Evolutionary conservation across 179 eudicot species (phyloP), one percentile per base, ranked within the genome.

Genomic region (Gypsophila paniculata): DNA sequence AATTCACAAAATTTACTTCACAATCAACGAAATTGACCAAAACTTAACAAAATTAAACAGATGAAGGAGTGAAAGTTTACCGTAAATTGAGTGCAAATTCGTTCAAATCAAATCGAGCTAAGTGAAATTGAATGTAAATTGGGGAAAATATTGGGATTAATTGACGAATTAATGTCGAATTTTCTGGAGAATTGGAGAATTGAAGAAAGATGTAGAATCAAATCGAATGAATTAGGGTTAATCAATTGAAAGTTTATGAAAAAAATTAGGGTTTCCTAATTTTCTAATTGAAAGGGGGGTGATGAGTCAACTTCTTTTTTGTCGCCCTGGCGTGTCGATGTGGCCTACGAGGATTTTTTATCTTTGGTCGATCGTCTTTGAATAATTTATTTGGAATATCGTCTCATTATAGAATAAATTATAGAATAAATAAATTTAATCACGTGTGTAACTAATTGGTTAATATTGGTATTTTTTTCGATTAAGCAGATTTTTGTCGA

Each of bases 321-420:
- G 34, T 67, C 72, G 78, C 23, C 74, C 75, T 78, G 78, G 81
- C 67, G 29, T 60, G 76, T 68, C 46, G 48, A 15, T 72, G 70
- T 73, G 49, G 74, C 75, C n/a, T n/a, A n/a, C n/a, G n/a, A n/a
- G 72, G 74, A 65, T 77, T 67, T 59, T 21, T 22, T 18, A 0
- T 57, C 9, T 57, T 5, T 57, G n/a, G n/a, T n/a, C n/a, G n/a
- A n/a, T n/a, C n/a, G n/a, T n/a, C n/a, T n/a, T n/a, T n/a, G n/a
- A n/a, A n/a, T n/a, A n/a, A n/a, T n/a, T n/a, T n/a, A n/a, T n/a
- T n/a, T n/a, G n/a, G n/a, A n/a, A n/a, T n/a, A n/a, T n/a, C n/a
- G n/a, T n/a, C n/a, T n/a, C n/a, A n/a, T n/a, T n/a, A n/a, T n/a
- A n/a, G n/a, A n/a, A n/a, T n/a, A n/a, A n/a, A n/a, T n/a, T n/a